Evolutionary conservation across 345 rosid genomes (phyloP).

Genomic region (Rhizophora mangle): DNA sequence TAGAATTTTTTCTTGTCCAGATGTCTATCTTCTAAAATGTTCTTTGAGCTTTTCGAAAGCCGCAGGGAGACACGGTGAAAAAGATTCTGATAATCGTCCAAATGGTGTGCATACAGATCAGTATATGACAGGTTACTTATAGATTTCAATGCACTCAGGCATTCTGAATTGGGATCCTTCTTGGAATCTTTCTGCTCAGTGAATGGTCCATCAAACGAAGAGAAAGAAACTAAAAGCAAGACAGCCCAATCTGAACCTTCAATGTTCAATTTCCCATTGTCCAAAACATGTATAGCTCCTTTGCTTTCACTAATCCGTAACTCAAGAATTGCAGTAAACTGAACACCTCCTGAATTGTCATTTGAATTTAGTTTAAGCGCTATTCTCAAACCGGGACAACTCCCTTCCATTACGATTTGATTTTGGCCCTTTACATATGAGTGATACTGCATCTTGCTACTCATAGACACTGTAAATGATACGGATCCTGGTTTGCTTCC

Average conservation of each 20-base stretch:
- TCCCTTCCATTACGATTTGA: slow-evolving; percentile 63
- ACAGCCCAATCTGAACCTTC: slow-evolving; percentile 76
- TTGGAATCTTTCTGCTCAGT: slow-evolving; percentile 64
- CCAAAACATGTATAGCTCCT: slow-evolving; percentile 46
- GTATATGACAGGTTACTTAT: slow-evolving; percentile 49
- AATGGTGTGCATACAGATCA: slow-evolving; percentile 60
- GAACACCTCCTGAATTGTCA: slow-evolving; percentile 58
- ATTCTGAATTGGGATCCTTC: slow-evolving; percentile 55
- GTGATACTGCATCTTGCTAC: slow-evolving; percentile 55
- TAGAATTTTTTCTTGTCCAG: slow-evolving; percentile 15
- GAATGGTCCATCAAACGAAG: slow-evolving; percentile 85
- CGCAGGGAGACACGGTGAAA: slow-evolving; percentile 70
- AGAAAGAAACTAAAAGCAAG: slow-evolving; percentile 53
- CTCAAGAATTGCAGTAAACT: slow-evolving; percentile 63
- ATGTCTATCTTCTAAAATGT: slow-evolving; percentile 14
- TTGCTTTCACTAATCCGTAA: slow-evolving; percentile 51
- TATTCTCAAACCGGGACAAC: slow-evolving; percentile 64
- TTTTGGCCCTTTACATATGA: slow-evolving; percentile 41
- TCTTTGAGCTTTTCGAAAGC: slow-evolving; percentile 48
- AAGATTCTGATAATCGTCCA: slow-evolving; percentile 68
- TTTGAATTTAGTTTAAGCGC: slow-evolving; percentile 37
- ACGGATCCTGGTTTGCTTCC: slow-evolving; percentile 59
- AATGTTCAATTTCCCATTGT: slow-evolving; percentile 62
- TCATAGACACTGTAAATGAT: slow-evolving; percentile 61
- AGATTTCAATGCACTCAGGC: slow-evolving; percentile 35